Evolutionary conservation across 1,139 yeast species (phyloP), one percentile per base, ranked within the genome.

Genomic region (Zygosaccharomyces sapae): DNA sequence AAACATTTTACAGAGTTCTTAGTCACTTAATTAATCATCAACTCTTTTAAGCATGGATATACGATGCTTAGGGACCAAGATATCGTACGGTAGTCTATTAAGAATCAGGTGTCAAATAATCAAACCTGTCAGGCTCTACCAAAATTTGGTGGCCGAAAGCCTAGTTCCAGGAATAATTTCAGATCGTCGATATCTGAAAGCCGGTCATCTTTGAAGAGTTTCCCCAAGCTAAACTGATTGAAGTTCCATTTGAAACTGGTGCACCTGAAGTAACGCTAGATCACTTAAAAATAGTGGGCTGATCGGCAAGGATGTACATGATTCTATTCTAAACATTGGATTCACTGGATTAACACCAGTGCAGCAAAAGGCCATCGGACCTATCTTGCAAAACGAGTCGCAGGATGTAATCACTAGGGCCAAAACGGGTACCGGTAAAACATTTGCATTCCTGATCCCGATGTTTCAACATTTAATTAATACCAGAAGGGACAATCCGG

Each of bases 371-470:
- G 76, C 95, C 4, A 71, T 89, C 42, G 70, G 79, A 46, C 94
- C 94, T 6, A 77, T 84, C 50, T 70, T 87, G 47, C 63, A 74
- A 19, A 69, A 71, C 34, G 75, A 78, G 33, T 70, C 75, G 37
- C 66, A 65, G 9, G 90, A 94, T 54, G 72, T 88, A 47, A 89
- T 89, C 22, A 92, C 87, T 33, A 76, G 95, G 56, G 97, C 97
- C 31, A 87, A 87, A 65, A 90, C 97, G 4, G 97, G 97, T 62
- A 89, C 97, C 1, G 97, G 97, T 61, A 90, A 90, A 66, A 90
- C 97, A 0, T 79, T 86, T 50, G 95, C 96, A 0, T 90, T 87
- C 64, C 80, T 89, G 52, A 72, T 89, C 41, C 97, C 97, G 2
- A 72, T 87, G 5, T 69, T 89, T 39, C 85, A 86, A 61, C 76